Evolutionary conservation across 2,329 filamentous ascomycete species (phyloP).

Genomic region (Fusarium subtropicale): DNA sequence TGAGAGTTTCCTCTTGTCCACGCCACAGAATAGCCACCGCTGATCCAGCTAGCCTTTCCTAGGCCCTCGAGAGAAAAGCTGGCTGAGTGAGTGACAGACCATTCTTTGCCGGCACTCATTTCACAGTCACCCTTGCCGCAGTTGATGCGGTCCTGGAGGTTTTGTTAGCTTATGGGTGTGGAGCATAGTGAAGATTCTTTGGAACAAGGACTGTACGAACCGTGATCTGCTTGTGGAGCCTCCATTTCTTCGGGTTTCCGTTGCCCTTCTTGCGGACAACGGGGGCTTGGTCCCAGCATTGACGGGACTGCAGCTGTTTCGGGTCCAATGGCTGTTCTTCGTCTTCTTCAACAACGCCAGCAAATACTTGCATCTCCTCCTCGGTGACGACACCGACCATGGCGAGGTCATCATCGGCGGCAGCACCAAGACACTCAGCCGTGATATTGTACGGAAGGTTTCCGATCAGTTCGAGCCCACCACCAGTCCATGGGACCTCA

Average conservation of each 20-base stretch:
- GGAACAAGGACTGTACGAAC: background rate
- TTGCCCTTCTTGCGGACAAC: background rate
- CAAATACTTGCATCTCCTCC: background rate
- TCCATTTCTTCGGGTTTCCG: background rate
- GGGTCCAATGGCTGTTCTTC: background rate
- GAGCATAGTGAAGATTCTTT: background rate
- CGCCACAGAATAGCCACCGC: background rate
- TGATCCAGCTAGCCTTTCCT: background rate
- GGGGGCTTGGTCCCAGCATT: background rate
- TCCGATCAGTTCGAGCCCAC: background rate
- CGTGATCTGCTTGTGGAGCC: background rate
- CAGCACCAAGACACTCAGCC: background rate
- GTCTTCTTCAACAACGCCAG: background rate
- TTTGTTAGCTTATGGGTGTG: background rate
- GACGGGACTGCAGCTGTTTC: background rate
- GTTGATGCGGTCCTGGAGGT: background rate
- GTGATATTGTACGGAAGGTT: background rate
- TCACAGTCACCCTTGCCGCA: background rate
- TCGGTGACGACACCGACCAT: background rate
- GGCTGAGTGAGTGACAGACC: background rate
- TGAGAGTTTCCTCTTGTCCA: background rate
- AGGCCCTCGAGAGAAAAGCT: background rate
- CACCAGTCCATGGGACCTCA: background rate
- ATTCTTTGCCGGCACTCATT: background rate
- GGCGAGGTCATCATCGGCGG: background rate